Percentiles rank a stretch among this genome's conserved stretches.
These are phyloP conservation scores for Fraxinus nigra DNA, from an alignment of 305 asterid species.

Conservation along the genomic window DNA sequence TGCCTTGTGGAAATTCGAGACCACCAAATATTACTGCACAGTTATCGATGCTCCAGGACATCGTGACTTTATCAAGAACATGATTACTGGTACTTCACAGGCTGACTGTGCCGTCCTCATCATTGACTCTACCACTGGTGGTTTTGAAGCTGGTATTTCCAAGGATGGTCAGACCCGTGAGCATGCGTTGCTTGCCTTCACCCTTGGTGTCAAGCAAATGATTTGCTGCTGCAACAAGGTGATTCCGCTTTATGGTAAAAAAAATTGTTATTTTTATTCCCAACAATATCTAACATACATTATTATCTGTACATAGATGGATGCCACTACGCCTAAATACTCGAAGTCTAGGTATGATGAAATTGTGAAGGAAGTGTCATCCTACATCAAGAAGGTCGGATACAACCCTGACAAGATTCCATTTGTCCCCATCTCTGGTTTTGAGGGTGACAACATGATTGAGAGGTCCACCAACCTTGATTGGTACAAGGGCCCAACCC, in stretches of 20 bases:
- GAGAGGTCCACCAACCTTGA: conserved; percentile 41
- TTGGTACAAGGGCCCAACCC: conserved; percentile 49
- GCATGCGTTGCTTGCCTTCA: conserved; percentile 51
- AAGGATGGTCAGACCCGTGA: conserved; percentile 58
- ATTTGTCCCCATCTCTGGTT: conserved; percentile 46
- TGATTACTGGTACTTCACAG: conserved; percentile 72
- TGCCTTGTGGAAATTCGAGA: conserved; percentile 71
- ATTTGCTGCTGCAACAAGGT: conserved; percentile 59
- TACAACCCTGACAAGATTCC: conserved; percentile 51
- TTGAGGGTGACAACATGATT: conserved; percentile 47
- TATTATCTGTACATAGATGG: conserved; percentile 26
- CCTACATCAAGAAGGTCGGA: conserved; percentile 45
- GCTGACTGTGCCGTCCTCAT: conserved; percentile 75
- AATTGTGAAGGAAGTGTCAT: conserved; percentile 42
- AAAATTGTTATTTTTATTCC: background rate
- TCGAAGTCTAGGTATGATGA: conserved; percentile 44
- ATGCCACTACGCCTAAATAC: conserved; percentile 46
- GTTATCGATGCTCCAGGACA: conserved; percentile 40
- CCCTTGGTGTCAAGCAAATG: conserved; percentile 59
- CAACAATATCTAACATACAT: background rate
- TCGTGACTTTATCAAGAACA: conserved; percentile 54
- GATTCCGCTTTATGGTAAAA: background rate
- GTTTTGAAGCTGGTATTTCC: conserved; percentile 58
- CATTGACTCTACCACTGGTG: conserved; percentile 58
- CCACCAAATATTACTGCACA: conserved; percentile 59